Evolutionary conservation across 768 basidiomycete species (phyloP), one percentile per base, ranked within the genome.

Genomic region (Mycena kentingensis): DNA sequence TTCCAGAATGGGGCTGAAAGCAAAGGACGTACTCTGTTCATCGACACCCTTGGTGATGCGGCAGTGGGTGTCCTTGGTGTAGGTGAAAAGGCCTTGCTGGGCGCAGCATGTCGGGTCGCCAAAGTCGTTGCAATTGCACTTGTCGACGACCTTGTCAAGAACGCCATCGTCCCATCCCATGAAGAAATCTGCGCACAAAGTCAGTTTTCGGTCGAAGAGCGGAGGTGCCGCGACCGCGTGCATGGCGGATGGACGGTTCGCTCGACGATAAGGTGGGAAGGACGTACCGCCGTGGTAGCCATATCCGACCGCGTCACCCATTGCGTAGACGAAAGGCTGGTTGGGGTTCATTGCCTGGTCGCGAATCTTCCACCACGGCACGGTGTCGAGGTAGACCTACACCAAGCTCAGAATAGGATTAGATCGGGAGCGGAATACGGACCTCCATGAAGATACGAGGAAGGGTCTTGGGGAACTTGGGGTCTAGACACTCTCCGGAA

Each of bases 111-210:
- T 55, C 22, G 34, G 55, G 57, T 77, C 76, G 26, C 78, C 77
- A 45, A 65, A 77, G 2, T 46, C 46, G 53, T 76, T 71, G 66
- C 80, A 82, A 55, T 76, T 62, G 54, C 81, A 83, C 13, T 74
- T 66, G 62, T 84, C 77, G 15, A 86, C 73, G 19, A 81, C 84
- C 3, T 71, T 74, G 51, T 78, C 74, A 2, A 87, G 72, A 28
- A 84, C 74, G 44, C 77, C 77, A 1, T 63, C 57, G 41, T 82
- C 78, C 85, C 85, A 88, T 15, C 85, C 83, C 56, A 83, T 82
- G 47, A 77, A 67, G 67, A 77, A 83, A 57, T 83, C 79, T 77
- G 49, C 34, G 29, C 8, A 26, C 7, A 46, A 45, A 12, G 21
- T 42, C 3, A 36, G 19, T 34, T 49, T n/a, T n/a, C n/a, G n/a